Evolutionary conservation across 805 yeast genomes (phyloP).

Genomic region (Scheffersomyces ergatensis): DNA sequence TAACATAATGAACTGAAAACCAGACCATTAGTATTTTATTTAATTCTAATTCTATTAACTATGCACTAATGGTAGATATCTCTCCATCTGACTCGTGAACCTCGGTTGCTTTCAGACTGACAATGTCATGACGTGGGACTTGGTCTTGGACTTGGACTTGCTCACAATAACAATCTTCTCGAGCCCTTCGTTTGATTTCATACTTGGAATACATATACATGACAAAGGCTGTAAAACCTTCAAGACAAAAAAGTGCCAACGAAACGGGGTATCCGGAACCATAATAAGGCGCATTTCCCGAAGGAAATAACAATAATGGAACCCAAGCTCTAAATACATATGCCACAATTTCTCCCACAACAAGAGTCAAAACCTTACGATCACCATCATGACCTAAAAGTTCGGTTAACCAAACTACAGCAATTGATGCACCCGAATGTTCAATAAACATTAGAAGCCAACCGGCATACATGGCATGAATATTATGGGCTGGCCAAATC

Average conservation of each 20-base stretch:
- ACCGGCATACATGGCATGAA: constrained; percentile 14
- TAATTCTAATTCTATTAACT: no score
- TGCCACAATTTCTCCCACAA: constrained; percentile 23
- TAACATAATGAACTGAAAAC: no score
- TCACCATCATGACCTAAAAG: constrained; percentile 7
- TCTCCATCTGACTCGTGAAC: not conserved
- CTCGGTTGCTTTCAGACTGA: not conserved
- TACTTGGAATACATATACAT: not conserved
- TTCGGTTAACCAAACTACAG: constrained; percentile 8
- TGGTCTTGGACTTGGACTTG: no score
- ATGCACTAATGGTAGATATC: not conserved
- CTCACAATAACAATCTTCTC: not conserved
- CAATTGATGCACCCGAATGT: constrained; percentile 7
- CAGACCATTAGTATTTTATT: not conserved
- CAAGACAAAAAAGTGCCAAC: constrained; percentile 13
- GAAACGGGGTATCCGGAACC: constrained; percentile 28
- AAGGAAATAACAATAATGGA: constrained; percentile 29
- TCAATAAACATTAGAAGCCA: constrained; percentile 11
- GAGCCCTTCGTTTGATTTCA: not conserved
- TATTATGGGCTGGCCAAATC: constrained; percentile 14
- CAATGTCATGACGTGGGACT: not conserved
- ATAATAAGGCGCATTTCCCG: constrained; percentile 31
- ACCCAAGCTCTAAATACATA: constrained; percentile 32
- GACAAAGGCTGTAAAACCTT: constrained; percentile 16
- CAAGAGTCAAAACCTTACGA: constrained; percentile 8